Evolutionary conservation across 78 protist species (phyloP).

Genomic region (Pelomyxa schiedti): DNA sequence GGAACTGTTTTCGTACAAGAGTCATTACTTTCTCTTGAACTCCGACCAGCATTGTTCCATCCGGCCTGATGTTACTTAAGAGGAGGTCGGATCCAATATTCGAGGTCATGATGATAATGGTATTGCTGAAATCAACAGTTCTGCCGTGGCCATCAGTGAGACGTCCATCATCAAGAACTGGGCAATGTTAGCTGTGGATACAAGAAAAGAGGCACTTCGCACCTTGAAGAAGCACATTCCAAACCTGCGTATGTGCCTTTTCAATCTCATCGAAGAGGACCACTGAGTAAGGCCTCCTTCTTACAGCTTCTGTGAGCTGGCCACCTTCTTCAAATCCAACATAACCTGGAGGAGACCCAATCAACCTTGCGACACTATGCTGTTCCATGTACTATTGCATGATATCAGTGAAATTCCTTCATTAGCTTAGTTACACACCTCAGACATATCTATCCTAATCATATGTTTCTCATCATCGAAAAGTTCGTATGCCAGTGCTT

Average conservation of each 20-base stretch:
- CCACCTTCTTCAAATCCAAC: conserved; percentile 98
- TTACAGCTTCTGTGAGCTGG: conserved; percentile 95
- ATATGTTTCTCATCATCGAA: conserved; percentile 85
- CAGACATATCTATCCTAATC: conserved; percentile 92
- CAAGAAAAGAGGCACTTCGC: background rate
- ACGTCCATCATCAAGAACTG: conserved; percentile 95
- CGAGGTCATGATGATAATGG: conserved; percentile 82
- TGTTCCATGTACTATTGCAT: conserved; percentile 96
- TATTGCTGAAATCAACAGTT: conserved; percentile 84
- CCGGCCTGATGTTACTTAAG: conserved; percentile 3
- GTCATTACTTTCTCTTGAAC: conserved; percentile 53
- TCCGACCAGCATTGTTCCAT: conserved; percentile 9
- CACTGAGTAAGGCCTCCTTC: conserved; percentile 89
- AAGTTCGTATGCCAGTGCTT: conserved; percentile 84
- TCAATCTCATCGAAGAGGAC: conserved; percentile 95
- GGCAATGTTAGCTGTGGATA: background rate
- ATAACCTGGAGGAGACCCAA: conserved; percentile 99
- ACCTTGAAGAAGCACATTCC: conserved; percentile 87
- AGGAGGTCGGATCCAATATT: conserved; percentile 81
- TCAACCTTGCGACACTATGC: conserved; percentile 83
- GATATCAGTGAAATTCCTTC: background rate
- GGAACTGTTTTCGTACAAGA: conserved; percentile 56
- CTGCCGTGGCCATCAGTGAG: conserved; percentile 94
- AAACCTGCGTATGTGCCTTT: conserved; percentile 80
- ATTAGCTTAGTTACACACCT: background rate